phyloP scores from a whole-genome alignment of 1,139 yeast species.

The Geotrichum bryndzae region DNA sequence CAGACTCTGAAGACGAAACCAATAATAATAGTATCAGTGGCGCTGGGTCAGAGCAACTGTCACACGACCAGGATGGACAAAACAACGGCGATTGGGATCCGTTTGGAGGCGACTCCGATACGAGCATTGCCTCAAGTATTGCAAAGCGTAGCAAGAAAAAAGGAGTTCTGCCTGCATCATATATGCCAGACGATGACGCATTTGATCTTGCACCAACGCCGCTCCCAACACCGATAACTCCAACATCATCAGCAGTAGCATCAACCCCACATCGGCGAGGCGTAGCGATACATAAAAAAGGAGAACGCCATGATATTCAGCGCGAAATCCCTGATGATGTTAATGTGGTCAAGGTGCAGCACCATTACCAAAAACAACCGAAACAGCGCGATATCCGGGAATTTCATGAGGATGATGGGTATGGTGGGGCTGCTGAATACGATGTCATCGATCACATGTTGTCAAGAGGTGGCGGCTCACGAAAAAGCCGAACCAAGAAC shows the following conservation, averaged over 20 bases:
- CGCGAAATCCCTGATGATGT: neutral
- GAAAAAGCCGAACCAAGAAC: neutral
- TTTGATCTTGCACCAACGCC: neutral
- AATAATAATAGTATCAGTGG: neutral
- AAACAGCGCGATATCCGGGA: slow-evolving; percentile 8
- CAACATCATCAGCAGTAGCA: neutral
- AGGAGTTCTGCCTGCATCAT: slow-evolving; percentile 10
- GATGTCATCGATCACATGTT: slow-evolving; percentile 14
- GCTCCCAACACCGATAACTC: neutral
- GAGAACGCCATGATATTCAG: neutral
- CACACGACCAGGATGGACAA: neutral
- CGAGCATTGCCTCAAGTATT: neutral
- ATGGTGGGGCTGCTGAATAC: slow-evolving; percentile 10
- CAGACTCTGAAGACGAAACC: slow-evolving; percentile 1
- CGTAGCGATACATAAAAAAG: slow-evolving; percentile 4
- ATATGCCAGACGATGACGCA: neutral
- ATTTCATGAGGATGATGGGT: slow-evolving; percentile 3
- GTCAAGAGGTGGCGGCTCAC: neutral
- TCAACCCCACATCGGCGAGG: slow-evolving; percentile 1
- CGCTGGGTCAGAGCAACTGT: neutral
- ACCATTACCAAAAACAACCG: neutral
- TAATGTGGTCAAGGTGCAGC: neutral
- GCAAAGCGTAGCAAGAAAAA: neutral
- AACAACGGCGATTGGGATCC: slow-evolving; percentile 7
- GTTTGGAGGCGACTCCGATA: slow-evolving; percentile 1